Evolutionary conservation across 208 protist species (phyloP), one percentile per base, ranked within the genome.

Genomic region (Wallacemonas rigidus): DNA sequence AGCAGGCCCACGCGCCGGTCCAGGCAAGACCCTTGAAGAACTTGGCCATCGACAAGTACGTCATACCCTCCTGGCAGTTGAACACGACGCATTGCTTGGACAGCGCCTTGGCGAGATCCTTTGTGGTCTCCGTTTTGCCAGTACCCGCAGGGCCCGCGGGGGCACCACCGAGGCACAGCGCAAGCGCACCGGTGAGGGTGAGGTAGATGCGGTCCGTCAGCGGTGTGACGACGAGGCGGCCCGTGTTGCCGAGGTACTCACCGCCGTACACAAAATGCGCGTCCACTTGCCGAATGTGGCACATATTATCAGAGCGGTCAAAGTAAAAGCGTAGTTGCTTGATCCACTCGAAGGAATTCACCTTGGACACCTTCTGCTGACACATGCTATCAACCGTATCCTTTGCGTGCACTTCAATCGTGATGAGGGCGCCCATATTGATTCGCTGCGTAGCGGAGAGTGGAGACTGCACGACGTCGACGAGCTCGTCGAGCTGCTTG

Each of bases 71-170:
- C 75, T 98, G 95, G 77, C 98, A 99, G 88, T 99, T 99, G 86
- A 99, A 99, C 50, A 99, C 98, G 61, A 99, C 96, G 64, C 98
- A 99, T 80, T 99, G 96, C 82, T 98, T 99, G 40, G 98, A 90
- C 40, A 99, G 83, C 35, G 98, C 97, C 79, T 99, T 99, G 50
- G 98, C 97, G 1, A 99, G 81, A 86, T 99, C 98, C 83, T 99
- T 99, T 15, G 90, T 96, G n/a, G 97, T 95, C 76, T 99, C 97
- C 39, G 98, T 98, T 76, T 99, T 99, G 55, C 98, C 92, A 4
- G 91, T 97, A 67, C 89, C 92, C 12, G 93, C 93, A 39, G 93
- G 93, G 51, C 93, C 93, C 38, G 93, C 93, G 62, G 97, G 98
- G 12, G 97, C 95, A 48, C 98, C 97, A 67, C 98, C 98, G 55